phyloP scores from a whole-genome alignment of 2,329 filamentous ascomycete genomes.

The Berkeleyomyces rouxiae region DNA sequence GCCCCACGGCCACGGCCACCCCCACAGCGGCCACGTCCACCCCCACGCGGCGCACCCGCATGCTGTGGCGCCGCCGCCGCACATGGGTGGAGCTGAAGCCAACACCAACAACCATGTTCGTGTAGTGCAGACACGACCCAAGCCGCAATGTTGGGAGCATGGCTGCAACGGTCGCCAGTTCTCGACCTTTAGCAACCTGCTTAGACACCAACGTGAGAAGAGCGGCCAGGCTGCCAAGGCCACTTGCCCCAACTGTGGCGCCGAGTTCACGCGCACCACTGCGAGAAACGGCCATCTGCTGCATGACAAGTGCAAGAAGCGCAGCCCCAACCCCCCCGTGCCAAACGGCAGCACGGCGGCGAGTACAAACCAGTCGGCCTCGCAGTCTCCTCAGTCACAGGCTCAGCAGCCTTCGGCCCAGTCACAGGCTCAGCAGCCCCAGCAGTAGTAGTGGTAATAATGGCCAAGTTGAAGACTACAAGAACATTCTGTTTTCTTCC shows the following conservation, averaged over 20 bases:
- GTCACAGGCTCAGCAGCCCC: background rate
- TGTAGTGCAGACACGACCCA: slow-evolving; percentile 63
- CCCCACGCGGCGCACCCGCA: slow-evolving; percentile 9
- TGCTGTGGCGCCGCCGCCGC: slow-evolving; percentile 5
- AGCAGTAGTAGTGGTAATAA: background rate
- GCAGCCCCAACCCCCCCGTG: slow-evolving; percentile 5
- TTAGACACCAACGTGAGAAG: slow-evolving; percentile 87
- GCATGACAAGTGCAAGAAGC: slow-evolving; percentile 83
- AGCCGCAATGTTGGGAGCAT: slow-evolving; percentile 93
- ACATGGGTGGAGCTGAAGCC: slow-evolving; percentile 5
- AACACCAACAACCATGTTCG: slow-evolving; percentile 34
- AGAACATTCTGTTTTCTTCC: no score
- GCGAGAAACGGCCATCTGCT: slow-evolving; percentile 72
- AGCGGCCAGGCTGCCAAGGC: slow-evolving; percentile 81
- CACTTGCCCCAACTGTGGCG: slow-evolving; percentile 76
- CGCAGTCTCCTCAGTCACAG: background rate
- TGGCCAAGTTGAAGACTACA: background rate
- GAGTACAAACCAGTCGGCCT: background rate
- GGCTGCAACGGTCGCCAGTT: slow-evolving; percentile 93
- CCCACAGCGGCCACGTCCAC: slow-evolving; percentile 23
- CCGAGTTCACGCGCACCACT: slow-evolving; percentile 78
- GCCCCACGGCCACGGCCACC: slow-evolving; percentile 12
- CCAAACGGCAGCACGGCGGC: slow-evolving; percentile 1
- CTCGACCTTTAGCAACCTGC: slow-evolving; percentile 86
- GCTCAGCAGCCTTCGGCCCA: background rate